Base-by-base conservation (phyloP, 75 land plant species). In the Cryptomeria japonica region DNA sequence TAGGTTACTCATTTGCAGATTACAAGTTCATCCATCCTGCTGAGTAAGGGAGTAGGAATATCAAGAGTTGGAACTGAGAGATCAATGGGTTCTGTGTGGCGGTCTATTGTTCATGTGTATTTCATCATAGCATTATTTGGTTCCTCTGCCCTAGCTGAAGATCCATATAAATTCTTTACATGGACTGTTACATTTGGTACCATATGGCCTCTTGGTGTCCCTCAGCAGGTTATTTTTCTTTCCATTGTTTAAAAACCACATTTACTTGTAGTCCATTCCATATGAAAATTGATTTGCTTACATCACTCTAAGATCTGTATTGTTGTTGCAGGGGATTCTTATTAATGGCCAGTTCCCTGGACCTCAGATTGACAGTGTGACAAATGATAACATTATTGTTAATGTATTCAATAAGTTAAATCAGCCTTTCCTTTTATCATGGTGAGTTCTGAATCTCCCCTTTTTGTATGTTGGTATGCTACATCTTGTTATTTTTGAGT, bases 321-420 rank as follows among this genome's bases (percentile, higher is more conserved):
- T 79, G 19, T 47, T 51, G 85, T 87, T 88, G 85, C 49, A 97
- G 99, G 99, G 93, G 11, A 95, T 97, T n/a, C 91, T 96, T 46
- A 97, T 97, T 88, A 97, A 97, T 87, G 99, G 93, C 16, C 95
- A 93, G 58, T 97, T 97, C 72, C 99, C 99, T 58, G 99, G 99
- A 41, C 99, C 99, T 37, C 88, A 86, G 14, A 88, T 97, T 70
- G 92, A 93, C 47, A 84, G 90, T 64, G 92, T 91, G n/a, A 96
- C 98, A 58, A 97, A 97, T 86, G 92, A 96, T 88, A 95, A 96
- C 87, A 87, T 97, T 19, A 83, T 92, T 44, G 87, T 97, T 88
- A 95, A 95, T 85, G 95, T 97, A 41, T 87, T 88, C 86, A 97
- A 97, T 88, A 90, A 94, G 56, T 91, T 97, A 31, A 95, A 96